Conservation (phyloP, 441 rosid species). For the Jatropha multifida region DNA sequence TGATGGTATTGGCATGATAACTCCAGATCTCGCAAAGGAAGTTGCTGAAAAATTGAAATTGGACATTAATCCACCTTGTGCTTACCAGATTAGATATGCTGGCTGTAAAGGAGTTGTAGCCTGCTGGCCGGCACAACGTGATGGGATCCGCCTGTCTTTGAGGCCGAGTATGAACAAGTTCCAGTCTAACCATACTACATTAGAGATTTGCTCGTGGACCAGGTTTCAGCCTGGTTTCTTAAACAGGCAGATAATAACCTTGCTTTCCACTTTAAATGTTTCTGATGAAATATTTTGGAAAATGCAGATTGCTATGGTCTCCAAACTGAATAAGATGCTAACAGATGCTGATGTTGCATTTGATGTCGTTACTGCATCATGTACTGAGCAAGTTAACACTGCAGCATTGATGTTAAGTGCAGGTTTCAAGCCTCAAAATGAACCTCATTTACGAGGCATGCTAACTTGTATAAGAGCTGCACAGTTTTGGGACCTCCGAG, state of each 20-base stretch:
- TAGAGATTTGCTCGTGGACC: constrained; percentile 96
- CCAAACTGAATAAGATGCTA: constrained; percentile 63
- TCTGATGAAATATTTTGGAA: constrained; percentile 71
- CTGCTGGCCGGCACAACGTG: constrained; percentile 74
- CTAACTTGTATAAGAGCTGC: constrained; percentile 83
- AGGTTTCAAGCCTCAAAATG: constrained; percentile 73
- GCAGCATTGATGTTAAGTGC: constrained; percentile 95
- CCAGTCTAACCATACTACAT: constrained; percentile 53
- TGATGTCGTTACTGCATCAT: constrained; percentile 79
- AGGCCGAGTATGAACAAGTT: constrained; percentile 83
- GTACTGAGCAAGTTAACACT: constrained; percentile 73
- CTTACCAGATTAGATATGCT: constrained; percentile 92
- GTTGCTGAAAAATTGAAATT: constrained; percentile 70
- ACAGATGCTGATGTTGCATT: constrained; percentile 73
- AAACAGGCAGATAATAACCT: constrained; percentile 81
- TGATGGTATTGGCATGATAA: constrained; percentile 85
- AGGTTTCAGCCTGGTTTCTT: constrained; percentile 94
- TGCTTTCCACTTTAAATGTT: constrained; percentile 66
- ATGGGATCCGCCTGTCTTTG: constrained; percentile 60
- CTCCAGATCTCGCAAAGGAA: constrained; percentile 79
- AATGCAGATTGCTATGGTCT: constrained; percentile 74
- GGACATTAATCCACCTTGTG: constrained; percentile 58
- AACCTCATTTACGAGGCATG: constrained; percentile 91
- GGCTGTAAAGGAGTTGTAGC: constrained; percentile 97
- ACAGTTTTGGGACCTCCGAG: constrained; percentile 89